A percentile compares a stretch with the other conserved stretches of the same genome.
Conservation (phyloP, 2,329 filamentous ascomycete genomes). For the Trichoderma pleuroti region DNA sequence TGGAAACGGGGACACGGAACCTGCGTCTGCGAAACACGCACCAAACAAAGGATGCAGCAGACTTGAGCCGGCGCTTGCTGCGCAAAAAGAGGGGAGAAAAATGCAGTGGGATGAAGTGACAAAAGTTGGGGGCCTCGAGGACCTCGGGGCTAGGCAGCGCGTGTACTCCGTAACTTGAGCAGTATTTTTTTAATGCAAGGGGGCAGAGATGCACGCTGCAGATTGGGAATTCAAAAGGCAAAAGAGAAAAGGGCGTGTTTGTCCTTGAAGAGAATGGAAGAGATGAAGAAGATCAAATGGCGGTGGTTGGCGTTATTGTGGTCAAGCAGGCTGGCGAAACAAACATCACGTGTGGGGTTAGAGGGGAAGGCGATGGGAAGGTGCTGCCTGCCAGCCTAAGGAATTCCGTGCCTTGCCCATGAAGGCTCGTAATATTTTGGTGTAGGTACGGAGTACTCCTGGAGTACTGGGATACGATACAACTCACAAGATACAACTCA, state of each 20-base stretch:
- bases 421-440: not conserved
- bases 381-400: constrained; percentile 1
- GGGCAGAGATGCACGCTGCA: not conserved
- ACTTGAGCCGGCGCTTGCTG: constrained; percentile 9
- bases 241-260: not conserved
- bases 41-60: constrained; percentile 10
- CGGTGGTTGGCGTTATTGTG: constrained; percentile 13
- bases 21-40: constrained; percentile 13
- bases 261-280: not conserved
- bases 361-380: constrained; percentile 5
- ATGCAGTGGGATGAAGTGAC: not conserved
- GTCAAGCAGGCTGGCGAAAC: not conserved
- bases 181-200: not conserved
- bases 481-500: not conserved
- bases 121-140: not conserved
- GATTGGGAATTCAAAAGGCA: not conserved
- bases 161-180: too few species aligned
- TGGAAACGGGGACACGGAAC: not conserved
- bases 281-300: not conserved
- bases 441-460: not conserved
- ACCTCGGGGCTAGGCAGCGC: not conserved
- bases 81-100: not conserved
- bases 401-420: constrained; percentile 11
- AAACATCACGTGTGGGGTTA: constrained; percentile 19
- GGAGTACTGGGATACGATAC: not conserved